phyloP scores from a whole-genome alignment of 352 stramenopile species.

The Pythium brachiatum region DNA sequence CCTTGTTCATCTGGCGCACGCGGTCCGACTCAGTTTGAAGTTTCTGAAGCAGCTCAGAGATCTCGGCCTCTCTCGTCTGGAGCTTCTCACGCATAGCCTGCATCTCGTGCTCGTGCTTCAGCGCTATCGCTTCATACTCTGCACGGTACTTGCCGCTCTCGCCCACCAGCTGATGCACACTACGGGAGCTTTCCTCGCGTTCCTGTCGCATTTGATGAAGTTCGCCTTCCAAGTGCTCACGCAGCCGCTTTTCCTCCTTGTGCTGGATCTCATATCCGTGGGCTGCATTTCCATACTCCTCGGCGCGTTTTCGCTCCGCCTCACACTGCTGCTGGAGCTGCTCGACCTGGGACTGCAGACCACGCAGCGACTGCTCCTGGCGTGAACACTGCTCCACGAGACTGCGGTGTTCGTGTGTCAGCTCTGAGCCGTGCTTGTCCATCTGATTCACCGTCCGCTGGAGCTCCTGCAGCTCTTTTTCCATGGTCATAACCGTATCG shows the following conservation, averaged over 20 bases:
- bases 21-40: conserved; percentile 37
- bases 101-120: conserved; percentile 56
- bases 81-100: conserved; percentile 41
- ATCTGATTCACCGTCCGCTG: conserved; percentile 45
- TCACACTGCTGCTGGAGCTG: conserved; percentile 47
- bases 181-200: conserved; percentile 31
- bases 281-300: conserved; percentile 26
- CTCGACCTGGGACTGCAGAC: conserved; percentile 40
- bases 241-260: conserved; percentile 25
- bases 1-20: conserved; percentile 39
- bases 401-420: conserved; percentile 43
- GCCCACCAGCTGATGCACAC: conserved; percentile 38
- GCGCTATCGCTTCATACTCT: conserved; percentile 34
- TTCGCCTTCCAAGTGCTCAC: conserved; percentile 29
- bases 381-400: conserved; percentile 39
- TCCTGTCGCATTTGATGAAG: conserved; percentile 16
- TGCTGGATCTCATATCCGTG: conserved; percentile 28
- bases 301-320: conserved; percentile 29
- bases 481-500: conserved; percentile 27
- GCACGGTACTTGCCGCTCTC: conserved; percentile 47
- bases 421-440: conserved; percentile 35
- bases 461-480: conserved; percentile 42
- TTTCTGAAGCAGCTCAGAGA: conserved; percentile 32
- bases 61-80: conserved; percentile 36
- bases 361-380: conserved; percentile 36